Percentiles rank a stretch among this genome's conserved stretches.
Conservation (phyloP, 768 basidiomycete genomes). For the Agaricus subrufescens region DNA sequence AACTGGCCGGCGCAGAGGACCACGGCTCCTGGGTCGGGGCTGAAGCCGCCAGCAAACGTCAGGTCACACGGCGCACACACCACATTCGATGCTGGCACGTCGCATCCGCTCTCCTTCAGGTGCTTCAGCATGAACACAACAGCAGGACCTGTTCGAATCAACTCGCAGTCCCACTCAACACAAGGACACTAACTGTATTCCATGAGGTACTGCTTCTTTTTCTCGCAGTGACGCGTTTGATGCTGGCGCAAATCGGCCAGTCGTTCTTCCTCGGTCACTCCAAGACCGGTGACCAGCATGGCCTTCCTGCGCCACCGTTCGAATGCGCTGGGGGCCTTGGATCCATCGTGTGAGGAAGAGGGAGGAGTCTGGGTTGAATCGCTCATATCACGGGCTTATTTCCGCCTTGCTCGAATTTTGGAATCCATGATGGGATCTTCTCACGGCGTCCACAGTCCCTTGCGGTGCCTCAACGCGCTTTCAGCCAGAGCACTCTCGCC, state of each 20-base stretch:
- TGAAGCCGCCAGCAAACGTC: constrained; percentile 75
- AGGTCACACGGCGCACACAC: constrained; percentile 81
- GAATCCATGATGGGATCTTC: constrained; percentile 3
- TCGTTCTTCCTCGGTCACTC: constrained; percentile 43
- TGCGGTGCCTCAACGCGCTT: constrained; percentile 1
- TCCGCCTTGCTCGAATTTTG: constrained; percentile 6
- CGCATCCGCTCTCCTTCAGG: constrained; percentile 68
- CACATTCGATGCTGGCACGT: constrained; percentile 67
- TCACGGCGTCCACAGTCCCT: constrained; percentile 2
- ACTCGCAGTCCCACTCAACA: too few species aligned
- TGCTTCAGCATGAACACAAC: constrained; percentile 92
- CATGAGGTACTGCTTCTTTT: constrained; percentile 65
- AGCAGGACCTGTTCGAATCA: constrained; percentile 56
- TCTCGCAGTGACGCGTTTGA: constrained; percentile 51
- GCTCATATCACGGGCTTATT: constrained; percentile 18
- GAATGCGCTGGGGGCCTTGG: constrained; percentile 31
- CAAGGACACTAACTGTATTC: constrained; percentile 52
- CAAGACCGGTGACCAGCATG: constrained; percentile 43
- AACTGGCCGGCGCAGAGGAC: constrained; percentile 85
- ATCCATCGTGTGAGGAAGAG: constrained; percentile 14
- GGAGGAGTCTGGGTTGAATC: constrained; percentile 16
- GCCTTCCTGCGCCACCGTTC: constrained; percentile 45
- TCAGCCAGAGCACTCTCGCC: neutral
- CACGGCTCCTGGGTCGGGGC: constrained; percentile 71
- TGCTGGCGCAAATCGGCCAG: constrained; percentile 30